phyloP scores from a whole-genome alignment of 2,329 filamentous ascomycete species.

The Cercospora zeina region DNA sequence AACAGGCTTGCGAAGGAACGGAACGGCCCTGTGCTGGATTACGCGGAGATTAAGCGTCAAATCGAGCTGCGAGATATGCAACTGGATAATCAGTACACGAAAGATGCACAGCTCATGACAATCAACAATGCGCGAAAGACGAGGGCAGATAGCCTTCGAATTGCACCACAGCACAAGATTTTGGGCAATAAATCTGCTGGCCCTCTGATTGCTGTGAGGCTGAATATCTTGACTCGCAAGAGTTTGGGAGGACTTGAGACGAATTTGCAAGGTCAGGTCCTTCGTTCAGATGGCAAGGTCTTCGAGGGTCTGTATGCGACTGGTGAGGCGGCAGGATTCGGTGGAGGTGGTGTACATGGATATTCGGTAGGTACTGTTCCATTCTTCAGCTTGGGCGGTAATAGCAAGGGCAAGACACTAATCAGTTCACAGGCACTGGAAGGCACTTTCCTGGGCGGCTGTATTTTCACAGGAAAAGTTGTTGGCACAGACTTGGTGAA shows the following conservation, averaged over 20 bases:
- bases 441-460: background rate
- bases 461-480: background rate
- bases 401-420: background rate
- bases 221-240: conserved; percentile 3
- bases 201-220: background rate
- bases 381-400: background rate
- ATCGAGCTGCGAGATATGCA: background rate
- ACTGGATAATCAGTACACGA: background rate
- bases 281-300: background rate
- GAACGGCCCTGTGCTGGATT: background rate
- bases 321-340: conserved; percentile 1
- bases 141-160: background rate
- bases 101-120: background rate
- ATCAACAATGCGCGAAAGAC: background rate
- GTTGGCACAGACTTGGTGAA: background rate
- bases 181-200: background rate
- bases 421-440: background rate
- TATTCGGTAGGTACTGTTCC: background rate
- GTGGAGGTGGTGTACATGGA: conserved; percentile 1
- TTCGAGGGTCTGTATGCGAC: conserved; percentile 1
- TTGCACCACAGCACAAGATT: background rate
- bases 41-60: background rate
- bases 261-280: conserved; percentile 1
- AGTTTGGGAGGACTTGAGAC: conserved; percentile 1
- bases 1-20: conserved; percentile 1